A percentile compares a stretch with the other conserved stretches of the same genome.
Evolutionary conservation across 331 rosid species (phyloP).

Genomic region (Malus hybrid): DNA sequence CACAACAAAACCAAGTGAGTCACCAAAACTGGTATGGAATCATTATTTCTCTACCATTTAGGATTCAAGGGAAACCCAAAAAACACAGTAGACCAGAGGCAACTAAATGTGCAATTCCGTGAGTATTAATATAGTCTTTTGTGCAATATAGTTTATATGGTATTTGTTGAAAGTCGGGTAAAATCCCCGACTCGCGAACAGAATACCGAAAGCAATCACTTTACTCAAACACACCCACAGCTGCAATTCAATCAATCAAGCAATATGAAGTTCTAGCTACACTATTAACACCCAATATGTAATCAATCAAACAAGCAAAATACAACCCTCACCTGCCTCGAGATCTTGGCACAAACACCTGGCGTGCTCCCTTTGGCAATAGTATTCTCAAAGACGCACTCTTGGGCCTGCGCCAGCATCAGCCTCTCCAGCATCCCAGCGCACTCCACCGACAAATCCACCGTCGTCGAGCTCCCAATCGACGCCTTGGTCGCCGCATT

Average conservation of each 20-base stretch:
- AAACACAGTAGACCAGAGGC: neutral
- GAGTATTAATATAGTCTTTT: neutral
- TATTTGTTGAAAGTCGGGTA: too few relatives aligned
- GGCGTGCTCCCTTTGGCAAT: conserved; percentile 95
- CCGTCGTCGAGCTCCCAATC: conserved; percentile 66
- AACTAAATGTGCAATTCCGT: neutral
- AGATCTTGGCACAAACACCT: conserved; percentile 89
- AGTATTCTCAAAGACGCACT: conserved; percentile 84
- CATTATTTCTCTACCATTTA: neutral
- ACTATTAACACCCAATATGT: neutral
- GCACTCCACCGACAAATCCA: conserved; percentile 76
- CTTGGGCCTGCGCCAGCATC: conserved; percentile 98
- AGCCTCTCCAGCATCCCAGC: conserved; percentile 88
- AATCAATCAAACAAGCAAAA: neutral
- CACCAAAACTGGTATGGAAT: neutral
- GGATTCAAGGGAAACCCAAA: neutral
- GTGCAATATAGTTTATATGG: neutral
- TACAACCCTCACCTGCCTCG: conserved; percentile 65
- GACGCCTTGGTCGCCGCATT: conserved; percentile 76
- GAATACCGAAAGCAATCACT: neutral
- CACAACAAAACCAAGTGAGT: neutral
- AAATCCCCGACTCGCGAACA: neutral
- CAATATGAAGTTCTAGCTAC: neutral
- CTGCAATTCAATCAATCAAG: neutral
- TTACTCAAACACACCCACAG: neutral